Evolutionary conservation across 179 eudicot genomes (phyloP).

Genomic region (Spergularia azorica): DNA sequence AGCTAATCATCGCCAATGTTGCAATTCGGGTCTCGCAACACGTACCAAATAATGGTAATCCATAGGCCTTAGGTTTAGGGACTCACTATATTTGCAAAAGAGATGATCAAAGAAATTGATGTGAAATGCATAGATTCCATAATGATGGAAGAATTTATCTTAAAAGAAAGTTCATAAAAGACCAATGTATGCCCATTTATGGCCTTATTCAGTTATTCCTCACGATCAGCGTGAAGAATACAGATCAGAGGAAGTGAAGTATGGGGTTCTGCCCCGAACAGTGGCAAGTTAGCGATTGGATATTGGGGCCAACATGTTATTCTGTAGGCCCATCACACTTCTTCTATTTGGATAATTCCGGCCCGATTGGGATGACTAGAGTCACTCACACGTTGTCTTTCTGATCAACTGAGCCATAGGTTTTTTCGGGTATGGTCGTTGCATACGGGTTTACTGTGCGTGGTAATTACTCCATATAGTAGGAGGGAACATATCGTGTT

Average conservation of each 20-base stretch:
- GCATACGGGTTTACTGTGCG: too few species aligned
- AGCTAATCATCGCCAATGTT: too few species aligned
- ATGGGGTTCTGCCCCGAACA: slow-evolving; percentile 9
- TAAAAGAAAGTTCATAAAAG: neutral
- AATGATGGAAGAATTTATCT: neutral
- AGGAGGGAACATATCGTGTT: too few species aligned
- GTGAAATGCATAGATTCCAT: neutral
- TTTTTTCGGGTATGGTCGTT: neutral
- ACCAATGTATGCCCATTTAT: neutral
- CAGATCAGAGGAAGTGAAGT: neutral
- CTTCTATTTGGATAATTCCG: slow-evolving; percentile 1
- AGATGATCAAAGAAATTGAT: neutral
- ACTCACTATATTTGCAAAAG: too few species aligned
- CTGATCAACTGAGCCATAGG: neutral
- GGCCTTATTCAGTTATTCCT: neutral
- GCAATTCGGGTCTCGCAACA: too few species aligned
- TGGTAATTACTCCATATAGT: neutral
- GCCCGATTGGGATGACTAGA: neutral
- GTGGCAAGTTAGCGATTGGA: slow-evolving; percentile 23
- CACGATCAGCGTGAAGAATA: neutral
- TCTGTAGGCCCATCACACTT: slow-evolving; percentile 1
- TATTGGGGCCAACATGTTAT: slow-evolving; percentile 14
- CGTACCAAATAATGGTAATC: too few species aligned
- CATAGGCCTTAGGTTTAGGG: too few species aligned
- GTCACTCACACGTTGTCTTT: neutral